Conservation (phyloP, 129 eudicot species). For the Flaveria sonorensis region DNA sequence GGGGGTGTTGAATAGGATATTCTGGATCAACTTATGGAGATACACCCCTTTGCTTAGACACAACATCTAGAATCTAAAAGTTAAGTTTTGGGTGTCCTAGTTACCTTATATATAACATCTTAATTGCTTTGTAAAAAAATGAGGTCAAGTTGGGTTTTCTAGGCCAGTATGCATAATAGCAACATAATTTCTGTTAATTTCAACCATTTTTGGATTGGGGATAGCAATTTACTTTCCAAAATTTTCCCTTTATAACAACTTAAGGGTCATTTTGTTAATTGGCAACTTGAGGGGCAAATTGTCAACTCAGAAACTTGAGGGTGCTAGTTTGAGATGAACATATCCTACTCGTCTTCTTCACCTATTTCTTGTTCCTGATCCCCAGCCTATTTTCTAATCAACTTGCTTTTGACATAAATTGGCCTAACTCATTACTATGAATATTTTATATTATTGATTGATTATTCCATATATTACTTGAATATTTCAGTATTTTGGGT, state of each 20-base stretch:
- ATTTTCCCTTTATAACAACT: not conserved
- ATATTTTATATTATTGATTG: not conserved
- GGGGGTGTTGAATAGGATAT: not conserved
- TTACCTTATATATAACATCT: not conserved
- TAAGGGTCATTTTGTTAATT: not conserved
- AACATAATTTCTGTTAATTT: not conserved
- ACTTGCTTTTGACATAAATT: not conserved
- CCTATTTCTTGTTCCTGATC: not conserved
- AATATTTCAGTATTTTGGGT: not conserved
- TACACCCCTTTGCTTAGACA: no score
- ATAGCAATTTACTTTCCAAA: not conserved
- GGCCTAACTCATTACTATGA: not conserved
- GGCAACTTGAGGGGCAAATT: constrained; percentile 1
- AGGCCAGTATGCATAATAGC: not conserved
- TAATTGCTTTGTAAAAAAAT: not conserved
- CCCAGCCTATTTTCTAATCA: not conserved
- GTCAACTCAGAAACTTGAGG: not conserved
- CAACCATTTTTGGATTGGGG: not conserved
- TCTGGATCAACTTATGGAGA: not conserved
- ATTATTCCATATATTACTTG: not conserved
- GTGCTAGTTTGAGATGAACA: not conserved
- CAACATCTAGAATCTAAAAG: not conserved
- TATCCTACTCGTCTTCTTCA: not conserved
- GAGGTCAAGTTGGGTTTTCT: not conserved
- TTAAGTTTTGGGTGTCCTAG: not conserved